Evolutionary conservation across 2,329 filamentous ascomycete genomes (phyloP).

Genomic region (Lachnellula hyalina): DNA sequence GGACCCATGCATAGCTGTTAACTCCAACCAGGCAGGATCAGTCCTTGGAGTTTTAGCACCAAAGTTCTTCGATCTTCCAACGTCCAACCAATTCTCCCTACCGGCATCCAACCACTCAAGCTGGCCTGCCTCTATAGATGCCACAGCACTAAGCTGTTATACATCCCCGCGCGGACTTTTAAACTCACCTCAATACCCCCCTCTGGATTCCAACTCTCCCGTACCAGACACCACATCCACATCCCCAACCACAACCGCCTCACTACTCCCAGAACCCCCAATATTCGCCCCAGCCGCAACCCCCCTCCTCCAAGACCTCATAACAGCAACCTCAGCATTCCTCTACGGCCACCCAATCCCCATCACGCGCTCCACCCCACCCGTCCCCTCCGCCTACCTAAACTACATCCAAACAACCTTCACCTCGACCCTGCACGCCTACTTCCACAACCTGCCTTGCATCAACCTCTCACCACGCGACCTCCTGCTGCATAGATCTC

Average conservation of each 20-base stretch:
- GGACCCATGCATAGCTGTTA: neutral
- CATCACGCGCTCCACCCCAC: too few species aligned
- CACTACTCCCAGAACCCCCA: neutral
- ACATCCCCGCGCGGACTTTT: neutral
- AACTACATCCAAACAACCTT: constrained; percentile 18
- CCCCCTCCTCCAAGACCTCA: neutral
- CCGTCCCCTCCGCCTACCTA: constrained; percentile 7
- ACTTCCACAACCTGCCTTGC: constrained; percentile 24
- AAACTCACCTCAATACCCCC: neutral
- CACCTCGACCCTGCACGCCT: constrained; percentile 22
- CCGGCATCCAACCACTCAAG: neutral
- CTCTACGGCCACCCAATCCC: neutral
- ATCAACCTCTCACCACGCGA: constrained; percentile 26
- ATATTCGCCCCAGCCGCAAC: neutral
- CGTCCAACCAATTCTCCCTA: neutral
- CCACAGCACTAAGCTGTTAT: neutral
- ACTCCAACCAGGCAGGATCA: neutral
- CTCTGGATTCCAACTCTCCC: too few species aligned
- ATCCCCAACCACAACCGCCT: too few species aligned
- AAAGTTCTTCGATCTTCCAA: neutral
- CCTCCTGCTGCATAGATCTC: constrained; percentile 23
- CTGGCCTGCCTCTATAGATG: neutral
- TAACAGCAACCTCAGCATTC: neutral
- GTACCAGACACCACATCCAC: neutral
- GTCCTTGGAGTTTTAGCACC: neutral